These are phyloP conservation scores for Irpex lacteus DNA, from an alignment of 1,284 basidiomycete genomes.

Conservation along the genomic window DNA sequence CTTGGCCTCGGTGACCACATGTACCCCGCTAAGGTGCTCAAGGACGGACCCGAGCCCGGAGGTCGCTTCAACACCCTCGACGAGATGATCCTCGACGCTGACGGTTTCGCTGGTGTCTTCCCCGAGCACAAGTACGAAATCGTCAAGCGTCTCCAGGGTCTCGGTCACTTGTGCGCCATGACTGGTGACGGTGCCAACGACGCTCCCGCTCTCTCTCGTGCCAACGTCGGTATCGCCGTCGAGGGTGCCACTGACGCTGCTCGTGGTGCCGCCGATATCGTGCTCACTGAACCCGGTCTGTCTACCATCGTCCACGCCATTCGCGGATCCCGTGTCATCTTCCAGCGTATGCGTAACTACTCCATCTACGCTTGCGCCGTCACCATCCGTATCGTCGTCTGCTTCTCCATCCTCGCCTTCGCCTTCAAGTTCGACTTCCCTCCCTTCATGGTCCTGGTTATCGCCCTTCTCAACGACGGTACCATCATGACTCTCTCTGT, in stretches of 20 bases:
- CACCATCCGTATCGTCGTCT: constrained; percentile 98
- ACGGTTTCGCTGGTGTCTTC: constrained; percentile 95
- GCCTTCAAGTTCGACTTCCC: constrained; percentile 98
- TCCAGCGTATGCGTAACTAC: constrained; percentile 98
- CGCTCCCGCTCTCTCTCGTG: constrained; percentile 89
- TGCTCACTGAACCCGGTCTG: constrained; percentile 92
- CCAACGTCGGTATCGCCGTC: constrained; percentile 96
- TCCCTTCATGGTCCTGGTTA: constrained; percentile 98
- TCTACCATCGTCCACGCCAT: constrained; percentile 97
- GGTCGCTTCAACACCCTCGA: constrained; percentile 82
- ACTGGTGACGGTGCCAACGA: constrained; percentile 98
- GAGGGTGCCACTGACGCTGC: constrained; percentile 96
- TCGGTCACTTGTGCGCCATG: constrained; percentile 88
- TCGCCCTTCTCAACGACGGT: constrained; percentile 95
- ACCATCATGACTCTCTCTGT: constrained; percentile 99
- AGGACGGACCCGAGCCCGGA: constrained; percentile 82
- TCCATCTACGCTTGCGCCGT: constrained; percentile 91
- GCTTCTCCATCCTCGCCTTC: constrained; percentile 94
- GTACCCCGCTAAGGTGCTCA: constrained; percentile 94
- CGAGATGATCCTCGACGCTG: constrained; percentile 92
- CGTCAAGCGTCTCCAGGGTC: constrained; percentile 91
- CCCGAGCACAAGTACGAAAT: constrained; percentile 94
- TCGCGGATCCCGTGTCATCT: constrained; percentile 92
- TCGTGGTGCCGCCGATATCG: constrained; percentile 94
- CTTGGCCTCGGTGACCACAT: constrained; percentile 96